Evolutionary conservation across 2,329 filamentous ascomycete genomes (phyloP), one percentile per base, ranked within the genome.

Genomic region (Seiridium unicorne): DNA sequence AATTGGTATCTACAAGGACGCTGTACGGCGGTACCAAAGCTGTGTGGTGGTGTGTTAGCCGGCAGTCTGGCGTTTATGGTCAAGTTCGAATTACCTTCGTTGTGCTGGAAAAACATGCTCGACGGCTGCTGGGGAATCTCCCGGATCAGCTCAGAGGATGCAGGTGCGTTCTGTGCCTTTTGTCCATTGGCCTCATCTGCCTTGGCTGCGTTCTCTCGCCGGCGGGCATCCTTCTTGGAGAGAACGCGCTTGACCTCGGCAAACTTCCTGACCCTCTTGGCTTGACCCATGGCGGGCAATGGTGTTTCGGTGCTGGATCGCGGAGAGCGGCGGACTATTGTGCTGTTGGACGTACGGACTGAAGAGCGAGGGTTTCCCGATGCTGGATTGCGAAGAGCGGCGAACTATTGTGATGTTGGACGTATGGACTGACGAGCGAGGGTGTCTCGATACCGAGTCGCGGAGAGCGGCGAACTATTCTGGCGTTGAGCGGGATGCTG

Each of bases 221-320:
- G 81, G 60, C 93, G 84, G 51, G 85, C 87, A 81, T 98, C 93
- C 61, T 88, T 86, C 70, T 90, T 87, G 54, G 91, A 89, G 65
- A 61, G 55, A 64, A 65, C 67, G 60, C 69, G 69, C 65, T 71
- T 71, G 34, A 72, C 69, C 73, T 84, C 80, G 55, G 88, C 94
- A 75, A 97, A 98, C 80, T 97, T 97, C 80, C 93, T 88, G 57
- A 92, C 96, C 75, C 89, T 92, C 81, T 96, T 97, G 64, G 89
- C 63, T 62, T 65, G 51, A 44, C 93, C 93, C 94, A 97, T 97
- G 42, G 63, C 74, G 55, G 10, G 31, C 35, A 34, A 13, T 31
- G 31, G 9, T 51, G 34, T 35, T 18, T 31, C 4, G 11, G 49
- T 40, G 8, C 7, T 4, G 8, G 3, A 32, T 1, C 4, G 8